Percentiles rank a stretch among this genome's conserved stretches.
Evolutionary conservation across 208 protist genomes (phyloP).

Genomic region (Eutreptiella sp.): DNA sequence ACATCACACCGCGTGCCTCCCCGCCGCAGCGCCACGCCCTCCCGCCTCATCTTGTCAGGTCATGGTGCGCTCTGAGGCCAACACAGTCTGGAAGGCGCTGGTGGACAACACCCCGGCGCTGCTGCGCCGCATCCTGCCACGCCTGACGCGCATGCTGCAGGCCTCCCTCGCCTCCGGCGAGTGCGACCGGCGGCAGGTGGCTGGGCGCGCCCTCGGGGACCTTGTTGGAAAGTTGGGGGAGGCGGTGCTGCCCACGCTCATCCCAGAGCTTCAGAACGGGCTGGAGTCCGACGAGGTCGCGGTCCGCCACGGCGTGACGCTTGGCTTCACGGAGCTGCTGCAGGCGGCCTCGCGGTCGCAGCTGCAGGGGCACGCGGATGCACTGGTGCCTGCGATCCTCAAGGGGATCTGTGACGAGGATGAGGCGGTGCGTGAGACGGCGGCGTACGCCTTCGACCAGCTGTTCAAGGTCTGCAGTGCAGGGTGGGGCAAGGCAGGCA

Average conservation of each 20-base stretch:
- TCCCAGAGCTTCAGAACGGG: constrained; percentile 3
- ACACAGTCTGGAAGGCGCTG: constrained; percentile 10
- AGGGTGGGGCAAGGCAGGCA: not conserved
- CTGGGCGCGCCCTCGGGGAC: constrained; percentile 3
- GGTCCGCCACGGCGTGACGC: not conserved
- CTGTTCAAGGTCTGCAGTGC: constrained; percentile 12
- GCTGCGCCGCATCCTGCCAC: not conserved
- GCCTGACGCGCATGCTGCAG: not conserved
- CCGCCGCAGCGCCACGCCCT: too few species aligned
- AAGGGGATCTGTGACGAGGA: constrained; percentile 14
- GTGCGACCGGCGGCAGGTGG: not conserved
- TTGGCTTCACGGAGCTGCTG: constrained; percentile 14
- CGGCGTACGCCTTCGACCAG: constrained; percentile 7
- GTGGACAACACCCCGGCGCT: constrained; percentile 6
- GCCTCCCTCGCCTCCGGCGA: not conserved
- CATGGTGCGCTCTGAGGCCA: too few species aligned
- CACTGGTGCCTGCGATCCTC: not conserved
- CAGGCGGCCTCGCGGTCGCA: not conserved
- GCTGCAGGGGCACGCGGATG: not conserved
- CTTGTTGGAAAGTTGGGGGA: not conserved
- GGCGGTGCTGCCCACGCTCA: not conserved
- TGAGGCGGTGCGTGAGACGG: not conserved
- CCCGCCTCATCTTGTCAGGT: too few species aligned
- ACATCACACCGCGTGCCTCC: too few species aligned
- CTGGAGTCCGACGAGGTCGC: not conserved